These are phyloP conservation scores for Elaphomyces granulatus DNA, from an alignment of 495 filamentous ascomycete genomes.

Conservation along the genomic window DNA sequence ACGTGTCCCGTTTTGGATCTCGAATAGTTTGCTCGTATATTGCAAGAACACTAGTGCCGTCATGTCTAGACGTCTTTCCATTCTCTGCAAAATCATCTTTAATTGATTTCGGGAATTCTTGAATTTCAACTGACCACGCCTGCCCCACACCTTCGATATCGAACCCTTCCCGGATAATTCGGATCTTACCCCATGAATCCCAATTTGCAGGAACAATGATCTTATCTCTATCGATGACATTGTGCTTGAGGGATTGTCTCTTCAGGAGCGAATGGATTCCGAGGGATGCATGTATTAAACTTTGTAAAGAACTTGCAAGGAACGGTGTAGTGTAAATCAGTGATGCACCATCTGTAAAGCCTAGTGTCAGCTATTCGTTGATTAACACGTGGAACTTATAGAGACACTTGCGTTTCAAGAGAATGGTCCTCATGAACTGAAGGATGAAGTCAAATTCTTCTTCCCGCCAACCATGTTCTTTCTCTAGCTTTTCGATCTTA, in stretches of 20 bases:
- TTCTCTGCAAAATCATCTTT: conserved; percentile 10
- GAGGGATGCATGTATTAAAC: conserved; percentile 71
- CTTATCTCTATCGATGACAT: conserved; percentile 92
- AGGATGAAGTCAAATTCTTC: conserved; percentile 86
- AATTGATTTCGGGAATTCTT: conserved; percentile 33
- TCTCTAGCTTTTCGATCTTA: conserved; percentile 75
- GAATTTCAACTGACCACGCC: conserved; percentile 72
- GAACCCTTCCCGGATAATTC: conserved; percentile 85
- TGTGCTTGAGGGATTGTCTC: conserved; percentile 73
- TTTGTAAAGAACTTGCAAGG: conserved; percentile 61
- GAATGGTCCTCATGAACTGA: conserved; percentile 72
- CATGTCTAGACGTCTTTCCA: conserved; percentile 16
- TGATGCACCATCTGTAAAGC: conserved; percentile 60
- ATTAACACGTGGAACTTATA: not conserved
- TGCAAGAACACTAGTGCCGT: conserved; percentile 43
- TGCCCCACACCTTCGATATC: conserved; percentile 76
- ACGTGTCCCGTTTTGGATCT: conserved; percentile 48
- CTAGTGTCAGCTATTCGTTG: not conserved
- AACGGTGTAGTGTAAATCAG: conserved; percentile 83
- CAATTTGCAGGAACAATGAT: conserved; percentile 89
- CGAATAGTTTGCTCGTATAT: conserved; percentile 69
- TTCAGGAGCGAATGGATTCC: conserved; percentile 83
- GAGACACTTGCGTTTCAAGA: conserved; percentile 58
- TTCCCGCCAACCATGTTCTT: conserved; percentile 80
- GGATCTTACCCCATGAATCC: conserved; percentile 98